Conservation (phyloP, 2,329 filamentous ascomycete species). For the Xylariaceae sp. region DNA sequence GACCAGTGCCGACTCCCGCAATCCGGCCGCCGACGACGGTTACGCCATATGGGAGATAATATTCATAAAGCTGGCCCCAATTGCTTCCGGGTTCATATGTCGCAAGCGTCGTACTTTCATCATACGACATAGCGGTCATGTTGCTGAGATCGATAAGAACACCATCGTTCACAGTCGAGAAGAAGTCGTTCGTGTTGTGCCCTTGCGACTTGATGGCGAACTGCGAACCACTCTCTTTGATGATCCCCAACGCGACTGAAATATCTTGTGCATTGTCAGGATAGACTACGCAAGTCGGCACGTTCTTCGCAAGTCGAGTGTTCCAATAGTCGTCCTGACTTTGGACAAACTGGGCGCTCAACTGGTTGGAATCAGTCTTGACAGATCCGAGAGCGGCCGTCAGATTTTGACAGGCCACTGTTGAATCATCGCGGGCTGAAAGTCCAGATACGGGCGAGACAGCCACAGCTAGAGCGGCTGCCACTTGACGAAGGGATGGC, state of each 20-base stretch:
- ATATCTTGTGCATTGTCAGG: constrained; percentile 10
- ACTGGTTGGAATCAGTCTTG: neutral
- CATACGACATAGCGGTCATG: constrained; percentile 10
- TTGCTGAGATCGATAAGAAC: constrained; percentile 11
- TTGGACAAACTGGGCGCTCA: constrained; percentile 5
- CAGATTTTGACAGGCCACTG: constrained; percentile 4
- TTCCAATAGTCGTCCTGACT: constrained; percentile 13
- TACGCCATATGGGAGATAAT: constrained; percentile 5
- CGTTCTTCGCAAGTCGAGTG: constrained; percentile 2
- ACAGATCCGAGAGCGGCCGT: neutral
- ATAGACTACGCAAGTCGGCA: constrained; percentile 11
- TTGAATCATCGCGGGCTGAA: neutral
- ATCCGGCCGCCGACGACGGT: constrained; percentile 13
- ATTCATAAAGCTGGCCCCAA: constrained; percentile 13
- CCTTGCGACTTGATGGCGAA: constrained; percentile 12
- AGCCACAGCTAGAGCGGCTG: neutral
- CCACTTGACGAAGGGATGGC: constrained; percentile 1
- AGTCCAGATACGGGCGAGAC: neutral
- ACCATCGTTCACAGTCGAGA: constrained; percentile 10
- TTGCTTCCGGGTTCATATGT: constrained; percentile 14
- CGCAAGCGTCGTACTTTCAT: constrained; percentile 9
- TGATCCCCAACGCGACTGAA: constrained; percentile 2
- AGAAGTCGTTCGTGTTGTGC: constrained; percentile 11
- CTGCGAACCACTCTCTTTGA: constrained; percentile 3
- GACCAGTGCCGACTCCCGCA: constrained; percentile 8